These are phyloP conservation scores for Eimeria necatrix DNA, from an alignment of 169 alveolate species.

Conservation along the genomic window DNA sequence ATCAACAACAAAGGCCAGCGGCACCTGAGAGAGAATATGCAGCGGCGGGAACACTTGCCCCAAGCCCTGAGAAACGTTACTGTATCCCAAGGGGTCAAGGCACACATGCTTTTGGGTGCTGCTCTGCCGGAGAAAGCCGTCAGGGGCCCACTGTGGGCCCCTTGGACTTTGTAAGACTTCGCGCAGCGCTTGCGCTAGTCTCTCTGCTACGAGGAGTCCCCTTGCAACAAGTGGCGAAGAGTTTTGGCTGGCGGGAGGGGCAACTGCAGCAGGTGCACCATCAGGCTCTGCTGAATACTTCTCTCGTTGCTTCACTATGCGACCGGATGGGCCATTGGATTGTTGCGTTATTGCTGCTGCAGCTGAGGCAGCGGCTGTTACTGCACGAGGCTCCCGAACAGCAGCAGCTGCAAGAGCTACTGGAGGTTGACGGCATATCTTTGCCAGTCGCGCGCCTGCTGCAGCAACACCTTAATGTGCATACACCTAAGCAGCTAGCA, in stretches of 20 bases:
- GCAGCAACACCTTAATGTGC: constrained; percentile 47
- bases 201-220: constrained; percentile 13
- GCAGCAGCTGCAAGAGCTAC: constrained; percentile 28
- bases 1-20: too few relatives aligned
- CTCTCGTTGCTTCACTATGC: constrained; percentile 28
- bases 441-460: constrained; percentile 68
- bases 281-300: constrained; percentile 48
- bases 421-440: not conserved
- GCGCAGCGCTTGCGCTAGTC: not conserved
- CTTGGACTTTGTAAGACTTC: not conserved
- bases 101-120: not conserved
- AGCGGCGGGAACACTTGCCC: too few relatives aligned
- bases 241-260: not conserved
- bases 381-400: not conserved
- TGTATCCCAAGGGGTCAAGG: not conserved
- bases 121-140: not conserved
- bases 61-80: too few relatives aligned
- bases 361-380: constrained; percentile 9
- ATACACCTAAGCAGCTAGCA: constrained; percentile 70
- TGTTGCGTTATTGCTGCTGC: not conserved
- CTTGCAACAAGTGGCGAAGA: constrained; percentile 36
- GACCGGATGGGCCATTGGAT: constrained; percentile 35
- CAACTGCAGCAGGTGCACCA: constrained; percentile 51
- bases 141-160: not conserved
- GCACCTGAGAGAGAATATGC: too few relatives aligned